Evolutionary conservation across 2,329 filamentous ascomycete genomes (phyloP), one percentile per base, ranked within the genome.

Genomic region (Ophiostoma ulmi): DNA sequence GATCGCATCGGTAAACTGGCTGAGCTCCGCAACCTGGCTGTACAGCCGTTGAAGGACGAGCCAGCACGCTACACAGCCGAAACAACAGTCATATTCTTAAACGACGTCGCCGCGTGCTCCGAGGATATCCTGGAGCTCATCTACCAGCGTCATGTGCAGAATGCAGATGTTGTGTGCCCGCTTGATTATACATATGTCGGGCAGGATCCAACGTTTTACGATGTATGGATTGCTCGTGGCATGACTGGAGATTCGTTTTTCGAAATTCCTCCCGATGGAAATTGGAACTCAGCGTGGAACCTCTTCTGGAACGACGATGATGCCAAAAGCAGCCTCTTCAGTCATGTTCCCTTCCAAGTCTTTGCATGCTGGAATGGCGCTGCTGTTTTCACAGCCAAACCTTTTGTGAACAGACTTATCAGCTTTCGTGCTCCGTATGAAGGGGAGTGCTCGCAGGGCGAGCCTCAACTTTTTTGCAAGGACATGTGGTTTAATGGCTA

Each of bases 1-100:
- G 70, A 92, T 78, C 85, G 91, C n/a, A 88, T 93, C 63, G 85
- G 88, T 39, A 93, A 90, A 78, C 82, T 93, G 26, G 89, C 91
- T 14, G 87, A 90, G 77, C 87, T 92, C 68, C 86, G 91, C 68
- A 93, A 93, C 77, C 85, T 86, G 65, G 90, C 90, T 0, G 79
- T 93, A 35, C 81, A 83, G 52, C 90, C 90, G 0, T 81, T 93
- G 13, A 38, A 10, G 2, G 70, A 79, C 31, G 58, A 77, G 6
- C 20, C 74, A 3, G 72, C 73, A 1, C 71, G 55, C 0, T 79
- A 76, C 35, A 75, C 75, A 3, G 75, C 75, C 5, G 63, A 65
- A 31, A 79, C 83, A 1, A 82, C 82, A 2, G 77, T 87, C 2
- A 69, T 87, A 14, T 87, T 87, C 72, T 75, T 87, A 66, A 86